Conservation (phyloP, 208 protist species). For the Strigomonas galati region DNA sequence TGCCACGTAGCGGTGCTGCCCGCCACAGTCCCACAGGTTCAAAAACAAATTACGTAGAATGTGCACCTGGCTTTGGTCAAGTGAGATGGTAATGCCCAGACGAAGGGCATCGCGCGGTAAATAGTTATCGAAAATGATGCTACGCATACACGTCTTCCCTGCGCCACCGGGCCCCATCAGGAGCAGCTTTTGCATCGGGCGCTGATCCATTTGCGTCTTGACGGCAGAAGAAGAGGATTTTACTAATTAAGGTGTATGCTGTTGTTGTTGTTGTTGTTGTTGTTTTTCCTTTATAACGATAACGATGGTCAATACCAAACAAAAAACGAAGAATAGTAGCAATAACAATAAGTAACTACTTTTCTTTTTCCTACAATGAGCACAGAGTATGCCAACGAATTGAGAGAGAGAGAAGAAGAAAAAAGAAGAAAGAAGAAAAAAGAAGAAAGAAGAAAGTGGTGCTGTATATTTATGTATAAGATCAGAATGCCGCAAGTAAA, state of each 20-base stretch:
- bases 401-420: no score
- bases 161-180: constrained; percentile 94
- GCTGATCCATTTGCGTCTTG: constrained; percentile 40
- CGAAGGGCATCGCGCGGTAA: constrained; percentile 93
- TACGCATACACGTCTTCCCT: constrained; percentile 99
- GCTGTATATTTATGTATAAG: no score
- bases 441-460: not conserved
- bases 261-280: no score
- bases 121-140: constrained; percentile 99
- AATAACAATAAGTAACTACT: constrained; percentile 14
- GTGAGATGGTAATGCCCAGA: constrained; percentile 94
- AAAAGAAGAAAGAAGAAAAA: no score
- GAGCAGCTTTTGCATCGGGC: constrained; percentile 93
- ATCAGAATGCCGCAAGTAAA: no score
- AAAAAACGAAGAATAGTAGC: constrained; percentile 14
- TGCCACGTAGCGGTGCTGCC: constrained; percentile 98
- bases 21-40: constrained; percentile 99
- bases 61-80: constrained; percentile 98
- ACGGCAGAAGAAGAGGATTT: constrained; percentile 8
- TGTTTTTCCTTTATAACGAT: constrained; percentile 2
- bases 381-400: no score
- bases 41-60: constrained; percentile 98
- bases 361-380: no score
- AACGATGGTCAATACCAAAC: constrained; percentile 9
- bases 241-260: no score